These are phyloP conservation scores for Sporothrix brasiliensis DNA, from an alignment of 2,329 filamentous ascomycete genomes.

Conservation along the genomic window DNA sequence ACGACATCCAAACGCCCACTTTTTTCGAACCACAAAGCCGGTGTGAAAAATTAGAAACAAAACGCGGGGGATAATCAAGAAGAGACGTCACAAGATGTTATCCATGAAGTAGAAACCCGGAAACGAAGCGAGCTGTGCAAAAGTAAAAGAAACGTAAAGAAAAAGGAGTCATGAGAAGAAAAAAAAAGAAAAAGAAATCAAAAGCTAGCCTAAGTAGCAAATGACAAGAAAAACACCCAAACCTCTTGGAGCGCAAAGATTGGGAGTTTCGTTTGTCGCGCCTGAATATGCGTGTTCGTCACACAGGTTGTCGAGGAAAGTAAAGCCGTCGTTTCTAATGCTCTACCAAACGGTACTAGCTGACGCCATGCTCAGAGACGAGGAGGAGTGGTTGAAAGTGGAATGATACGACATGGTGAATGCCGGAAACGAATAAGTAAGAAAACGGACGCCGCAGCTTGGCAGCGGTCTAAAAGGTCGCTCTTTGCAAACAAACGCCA, in stretches of 20 bases:
- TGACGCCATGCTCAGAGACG: conserved; percentile 2
- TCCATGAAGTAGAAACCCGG: conserved; percentile 3
- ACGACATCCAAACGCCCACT: neutral
- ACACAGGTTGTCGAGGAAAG: neutral
- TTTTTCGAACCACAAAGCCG: neutral
- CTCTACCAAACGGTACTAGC: conserved; percentile 14
- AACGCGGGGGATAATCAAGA: neutral
- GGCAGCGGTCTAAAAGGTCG: neutral
- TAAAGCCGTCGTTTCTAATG: conserved; percentile 33
- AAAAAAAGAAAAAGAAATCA: neutral
- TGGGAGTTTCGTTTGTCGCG: neutral
- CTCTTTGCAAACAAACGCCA: neutral
- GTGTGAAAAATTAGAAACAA: neutral
- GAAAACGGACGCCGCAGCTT: neutral
- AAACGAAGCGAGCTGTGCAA: conserved; percentile 6
- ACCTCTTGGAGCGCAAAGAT: neutral
- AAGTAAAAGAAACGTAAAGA: neutral
- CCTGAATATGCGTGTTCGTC: conserved; percentile 7
- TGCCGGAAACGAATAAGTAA: neutral
- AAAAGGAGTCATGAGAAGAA: neutral
- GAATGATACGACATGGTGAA: neutral
- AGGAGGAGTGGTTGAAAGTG: neutral
- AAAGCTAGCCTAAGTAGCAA: conserved; percentile 13
- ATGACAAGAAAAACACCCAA: neutral
- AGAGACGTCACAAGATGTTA: neutral